Percentiles rank a stretch among this genome's conserved stretches.
Conservation (phyloP, 2,329 filamentous ascomycete genomes). For the Diplodia mutila region DNA sequence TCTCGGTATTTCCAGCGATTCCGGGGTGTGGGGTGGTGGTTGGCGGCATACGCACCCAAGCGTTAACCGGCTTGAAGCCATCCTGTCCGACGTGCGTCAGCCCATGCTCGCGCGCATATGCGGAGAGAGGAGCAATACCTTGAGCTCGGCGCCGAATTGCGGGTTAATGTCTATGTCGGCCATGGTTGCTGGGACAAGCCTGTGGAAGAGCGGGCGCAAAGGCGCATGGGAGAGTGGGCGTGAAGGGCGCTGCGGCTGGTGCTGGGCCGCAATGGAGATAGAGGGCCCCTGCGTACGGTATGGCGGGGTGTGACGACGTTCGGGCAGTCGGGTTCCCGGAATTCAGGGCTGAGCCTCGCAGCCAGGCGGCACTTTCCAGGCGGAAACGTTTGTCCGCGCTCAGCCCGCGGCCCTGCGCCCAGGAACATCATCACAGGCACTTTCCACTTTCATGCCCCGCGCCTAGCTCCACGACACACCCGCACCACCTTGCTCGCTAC, state of each 20-base stretch:
- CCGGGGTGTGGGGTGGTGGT: slow-evolving; percentile 26
- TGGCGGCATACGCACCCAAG: slow-evolving; percentile 65
- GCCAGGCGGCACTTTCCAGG: not conserved
- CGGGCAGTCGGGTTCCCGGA: slow-evolving; percentile 19
- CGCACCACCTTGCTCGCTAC: not conserved
- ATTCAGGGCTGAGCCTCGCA: slow-evolving; percentile 6
- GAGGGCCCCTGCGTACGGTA: slow-evolving; percentile 19
- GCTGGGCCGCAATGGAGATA: slow-evolving; percentile 21
- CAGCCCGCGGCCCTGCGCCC: not conserved
- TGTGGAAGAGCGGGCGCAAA: not conserved
- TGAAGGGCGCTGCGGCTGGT: slow-evolving; percentile 6
- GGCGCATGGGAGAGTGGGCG: slow-evolving; percentile 17
- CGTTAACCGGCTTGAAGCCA: slow-evolving; percentile 93
- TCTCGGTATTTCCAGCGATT: not conserved
- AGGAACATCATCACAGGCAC: not conserved
- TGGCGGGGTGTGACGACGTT: slow-evolving; percentile 28
- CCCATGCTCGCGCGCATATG: slow-evolving; percentile 22
- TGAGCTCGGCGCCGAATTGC: slow-evolving; percentile 91
- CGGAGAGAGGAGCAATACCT: slow-evolving; percentile 61
- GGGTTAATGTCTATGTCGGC: slow-evolving; percentile 80
- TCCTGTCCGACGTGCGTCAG: slow-evolving; percentile 62
- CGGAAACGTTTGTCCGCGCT: slow-evolving; percentile 9
- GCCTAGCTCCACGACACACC: not conserved
- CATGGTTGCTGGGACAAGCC: slow-evolving; percentile 56
- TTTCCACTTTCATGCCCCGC: not conserved